These are phyloP conservation scores for Quercus phellos DNA, from an alignment of 331 rosid genomes.

Conservation along the genomic window DNA sequence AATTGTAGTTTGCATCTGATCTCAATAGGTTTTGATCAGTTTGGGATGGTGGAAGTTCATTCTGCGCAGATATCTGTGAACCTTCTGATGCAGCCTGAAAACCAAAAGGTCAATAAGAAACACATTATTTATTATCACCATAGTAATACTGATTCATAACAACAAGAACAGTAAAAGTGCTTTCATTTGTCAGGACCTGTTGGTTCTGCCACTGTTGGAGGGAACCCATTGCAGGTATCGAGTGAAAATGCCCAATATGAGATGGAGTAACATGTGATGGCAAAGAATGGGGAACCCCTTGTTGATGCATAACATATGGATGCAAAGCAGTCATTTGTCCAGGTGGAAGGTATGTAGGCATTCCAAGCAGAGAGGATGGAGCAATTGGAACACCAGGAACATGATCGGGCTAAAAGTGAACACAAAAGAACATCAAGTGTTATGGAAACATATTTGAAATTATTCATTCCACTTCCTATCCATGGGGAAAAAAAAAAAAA, in stretches of 20 bases:
- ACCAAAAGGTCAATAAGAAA: conserved; percentile 19
- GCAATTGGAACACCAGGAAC: conserved; percentile 58
- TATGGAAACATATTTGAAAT: not conserved
- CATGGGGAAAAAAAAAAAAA: not conserved
- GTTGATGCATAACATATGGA: conserved; percentile 88
- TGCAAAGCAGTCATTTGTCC: conserved; percentile 83
- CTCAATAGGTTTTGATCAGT: conserved; percentile 53
- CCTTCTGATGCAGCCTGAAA: conserved; percentile 58
- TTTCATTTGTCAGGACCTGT: conserved; percentile 47
- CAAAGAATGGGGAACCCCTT: conserved; percentile 70
- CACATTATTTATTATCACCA: not conserved
- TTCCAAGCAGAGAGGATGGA: conserved; percentile 80
- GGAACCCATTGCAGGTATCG: conserved; percentile 61
- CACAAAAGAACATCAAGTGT: conserved; percentile 7
- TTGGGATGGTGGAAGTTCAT: conserved; percentile 56
- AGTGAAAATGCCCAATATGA: conserved; percentile 76
- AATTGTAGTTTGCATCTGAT: conserved; percentile 52
- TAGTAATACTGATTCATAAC: not conserved
- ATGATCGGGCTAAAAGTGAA: conserved; percentile 54
- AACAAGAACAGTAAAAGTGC: not conserved
- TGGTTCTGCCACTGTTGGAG: conserved; percentile 87
- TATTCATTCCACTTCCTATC: not conserved
- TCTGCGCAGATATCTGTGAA: conserved; percentile 49
- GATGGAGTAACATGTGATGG: conserved; percentile 72
- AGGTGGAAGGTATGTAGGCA: conserved; percentile 84